A percentile compares a stretch with the other conserved stretches of the same genome.
Evolutionary conservation across 257 asterid genomes (phyloP).

Genomic region (Phtheirospermum japonicum): DNA sequence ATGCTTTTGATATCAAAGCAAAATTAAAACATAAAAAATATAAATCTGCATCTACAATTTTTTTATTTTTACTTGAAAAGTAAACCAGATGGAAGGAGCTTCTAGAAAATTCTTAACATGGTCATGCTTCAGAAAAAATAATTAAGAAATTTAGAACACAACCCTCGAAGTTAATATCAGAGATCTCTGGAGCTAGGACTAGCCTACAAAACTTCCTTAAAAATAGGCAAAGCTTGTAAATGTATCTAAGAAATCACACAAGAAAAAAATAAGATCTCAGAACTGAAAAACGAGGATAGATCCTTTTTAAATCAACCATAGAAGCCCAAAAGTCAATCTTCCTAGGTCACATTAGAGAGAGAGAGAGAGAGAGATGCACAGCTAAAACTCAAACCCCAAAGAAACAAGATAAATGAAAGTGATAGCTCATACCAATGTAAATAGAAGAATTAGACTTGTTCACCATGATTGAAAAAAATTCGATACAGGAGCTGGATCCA

Average conservation of each 20-base stretch:
- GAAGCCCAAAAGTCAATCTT: not conserved
- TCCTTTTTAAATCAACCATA: not conserved
- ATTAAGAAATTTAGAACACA: slow-evolving; percentile 2
- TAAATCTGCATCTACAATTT: not conserved
- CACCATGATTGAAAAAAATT: slow-evolving; percentile 41
- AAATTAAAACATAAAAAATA: not conserved
- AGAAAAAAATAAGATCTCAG: slow-evolving; percentile 1
- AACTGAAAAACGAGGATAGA: not conserved
- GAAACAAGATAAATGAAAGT: not conserved
- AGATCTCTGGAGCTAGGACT: not conserved
- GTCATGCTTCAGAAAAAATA: too few relatives aligned
- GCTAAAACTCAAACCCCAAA: not conserved
- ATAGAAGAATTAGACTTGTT: slow-evolving; percentile 48
- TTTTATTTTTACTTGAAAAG: too few relatives aligned
- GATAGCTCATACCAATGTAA: slow-evolving; percentile 54
- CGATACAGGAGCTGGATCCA: too few relatives aligned
- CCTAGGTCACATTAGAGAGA: not conserved
- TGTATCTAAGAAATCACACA: not conserved
- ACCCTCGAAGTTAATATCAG: slow-evolving; percentile 11
- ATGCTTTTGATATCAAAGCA: not conserved
- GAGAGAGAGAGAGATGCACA: too few relatives aligned
- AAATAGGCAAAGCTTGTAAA: not conserved
- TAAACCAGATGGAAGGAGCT: slow-evolving; percentile 4
- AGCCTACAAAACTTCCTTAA: slow-evolving; percentile 7
- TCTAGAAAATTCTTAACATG: slow-evolving; percentile 22